These are phyloP conservation scores for Chamaecrista fasciculata DNA, from an alignment of 306 rosid genomes.

Conservation along the genomic window DNA sequence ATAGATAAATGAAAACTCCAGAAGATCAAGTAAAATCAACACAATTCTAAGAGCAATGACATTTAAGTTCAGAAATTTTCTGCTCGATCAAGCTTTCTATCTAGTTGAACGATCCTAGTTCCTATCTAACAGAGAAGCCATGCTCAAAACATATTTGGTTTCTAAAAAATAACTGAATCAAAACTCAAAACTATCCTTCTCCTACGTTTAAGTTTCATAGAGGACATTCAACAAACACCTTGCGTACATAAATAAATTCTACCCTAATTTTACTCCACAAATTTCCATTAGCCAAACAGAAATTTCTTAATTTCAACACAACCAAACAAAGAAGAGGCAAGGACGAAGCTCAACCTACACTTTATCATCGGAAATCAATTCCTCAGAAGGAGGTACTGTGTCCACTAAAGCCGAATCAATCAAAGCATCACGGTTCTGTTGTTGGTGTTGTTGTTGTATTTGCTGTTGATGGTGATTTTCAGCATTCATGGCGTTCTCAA, in stretches of 20 bases:
- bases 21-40: no score
- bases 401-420: slow-evolving; percentile 35
- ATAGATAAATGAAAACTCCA: no score
- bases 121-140: no score
- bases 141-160: no score
- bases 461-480: slow-evolving; percentile 32
- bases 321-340: background rate
- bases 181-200: background rate
- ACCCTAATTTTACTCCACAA: background rate
- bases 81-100: no score
- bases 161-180: no score
- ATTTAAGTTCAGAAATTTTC: no score
- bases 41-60: no score
- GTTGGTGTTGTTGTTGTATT: slow-evolving; percentile 31
- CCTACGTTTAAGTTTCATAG: background rate
- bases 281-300: background rate
- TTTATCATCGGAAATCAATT: slow-evolving; percentile 29
- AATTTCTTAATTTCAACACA: background rate
- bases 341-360: slow-evolving; percentile 13
- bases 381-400: background rate
- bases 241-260: no score
- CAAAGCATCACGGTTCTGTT: slow-evolving; percentile 11
- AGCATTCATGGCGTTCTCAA: slow-evolving; percentile 42
- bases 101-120: no score
- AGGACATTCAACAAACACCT: slow-evolving; percentile 53